Conservation (phyloP, 1,284 basidiomycete species). For the Leccinum griseonigrum region DNA sequence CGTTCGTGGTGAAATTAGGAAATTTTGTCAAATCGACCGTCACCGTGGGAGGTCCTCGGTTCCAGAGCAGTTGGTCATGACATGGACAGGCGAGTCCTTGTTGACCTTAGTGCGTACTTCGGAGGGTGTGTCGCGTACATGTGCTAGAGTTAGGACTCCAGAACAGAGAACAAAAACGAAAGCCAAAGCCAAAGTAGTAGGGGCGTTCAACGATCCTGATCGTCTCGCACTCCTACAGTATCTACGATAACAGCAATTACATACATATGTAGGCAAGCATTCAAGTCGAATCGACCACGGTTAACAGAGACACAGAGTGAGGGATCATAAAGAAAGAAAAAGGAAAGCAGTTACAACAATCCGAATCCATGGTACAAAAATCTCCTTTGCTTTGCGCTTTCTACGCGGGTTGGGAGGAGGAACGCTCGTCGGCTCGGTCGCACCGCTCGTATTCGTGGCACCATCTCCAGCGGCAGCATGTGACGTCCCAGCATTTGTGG, state of each 20-base stretch:
- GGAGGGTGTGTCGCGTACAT: no score
- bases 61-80: no score
- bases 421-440: slow-evolving; percentile 24
- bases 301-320: background rate
- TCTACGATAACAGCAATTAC: background rate
- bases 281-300: background rate
- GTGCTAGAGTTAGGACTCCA: no score
- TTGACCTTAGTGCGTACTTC: no score
- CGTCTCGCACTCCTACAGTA: background rate
- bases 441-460: slow-evolving; percentile 19
- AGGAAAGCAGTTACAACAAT: background rate
- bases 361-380: background rate
- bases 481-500: slow-evolving; percentile 1
- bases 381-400: slow-evolving; percentile 86
- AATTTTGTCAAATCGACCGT: slow-evolving; percentile 38
- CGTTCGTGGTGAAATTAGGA: slow-evolving; percentile 40
- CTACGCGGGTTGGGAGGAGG: slow-evolving; percentile 49
- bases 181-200: background rate
- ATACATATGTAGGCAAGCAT: background rate
- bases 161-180: background rate
- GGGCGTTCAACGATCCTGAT: background rate
- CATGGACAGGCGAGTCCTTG: no score
- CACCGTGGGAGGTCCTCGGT: slow-evolving; percentile 37
- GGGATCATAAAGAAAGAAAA: background rate
- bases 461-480: slow-evolving; percentile 16